These are phyloP conservation scores for Microbotryomycetes sp. DNA, from an alignment of 1,284 basidiomycete species.

Conservation along the genomic window DNA sequence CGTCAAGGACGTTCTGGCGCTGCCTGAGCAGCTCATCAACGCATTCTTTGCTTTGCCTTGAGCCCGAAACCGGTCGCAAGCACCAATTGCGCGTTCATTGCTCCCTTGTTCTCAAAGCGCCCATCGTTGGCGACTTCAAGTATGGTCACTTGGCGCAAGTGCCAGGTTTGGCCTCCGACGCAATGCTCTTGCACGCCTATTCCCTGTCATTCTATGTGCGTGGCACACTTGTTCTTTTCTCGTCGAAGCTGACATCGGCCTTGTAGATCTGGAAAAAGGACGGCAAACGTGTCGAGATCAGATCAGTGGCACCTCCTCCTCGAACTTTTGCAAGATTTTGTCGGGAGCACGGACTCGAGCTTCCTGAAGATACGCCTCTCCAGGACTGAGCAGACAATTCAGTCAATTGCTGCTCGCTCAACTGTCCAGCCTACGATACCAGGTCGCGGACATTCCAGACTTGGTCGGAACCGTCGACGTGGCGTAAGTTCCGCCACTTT, in stretches of 20 bases:
- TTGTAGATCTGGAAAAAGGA: background rate
- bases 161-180: constrained; percentile 8
- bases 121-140: constrained; percentile 29
- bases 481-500: no score
- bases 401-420: no score
- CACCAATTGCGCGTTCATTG: constrained; percentile 28
- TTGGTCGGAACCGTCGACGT: no score
- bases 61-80: constrained; percentile 23
- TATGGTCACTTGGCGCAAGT: constrained; percentile 5
- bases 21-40: constrained; percentile 9
- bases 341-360: no score
- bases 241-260: background rate
- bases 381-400: no score
- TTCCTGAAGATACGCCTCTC: no score
- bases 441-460: no score
- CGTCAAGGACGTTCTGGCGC: constrained; percentile 18
- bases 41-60: constrained; percentile 12
- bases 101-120: constrained; percentile 15
- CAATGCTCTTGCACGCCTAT: constrained; percentile 19
- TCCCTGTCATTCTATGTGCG: constrained; percentile 15
- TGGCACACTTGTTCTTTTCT: background rate
- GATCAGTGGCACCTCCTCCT: background rate
- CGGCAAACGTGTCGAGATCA: background rate
- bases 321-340: background rate
- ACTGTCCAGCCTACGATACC: no score